A percentile compares a stretch with the other conserved stretches of the same genome.
phyloP scores from a whole-genome alignment of 2,329 filamentous ascomycete species.

The Scedosporium dehoogii region DNA sequence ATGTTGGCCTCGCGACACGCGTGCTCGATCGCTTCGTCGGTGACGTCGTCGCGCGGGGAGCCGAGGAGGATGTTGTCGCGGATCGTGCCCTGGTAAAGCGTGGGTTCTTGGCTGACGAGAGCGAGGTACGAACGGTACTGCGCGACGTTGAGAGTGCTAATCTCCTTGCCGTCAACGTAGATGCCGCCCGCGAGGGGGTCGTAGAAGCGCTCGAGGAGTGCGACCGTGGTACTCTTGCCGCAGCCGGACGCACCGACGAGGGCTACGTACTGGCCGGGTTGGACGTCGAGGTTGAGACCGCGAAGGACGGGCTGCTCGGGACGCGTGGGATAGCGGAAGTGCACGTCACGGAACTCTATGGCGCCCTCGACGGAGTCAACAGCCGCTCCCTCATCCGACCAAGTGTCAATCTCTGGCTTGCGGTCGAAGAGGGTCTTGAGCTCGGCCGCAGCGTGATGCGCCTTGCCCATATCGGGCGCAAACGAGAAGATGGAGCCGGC shows the following conservation, averaged over 20 bases:
- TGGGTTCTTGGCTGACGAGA: conserved; percentile 89
- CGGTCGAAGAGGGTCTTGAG: conserved; percentile 79
- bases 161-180: conserved; percentile 73
- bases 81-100: conserved; percentile 86
- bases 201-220: conserved; percentile 88
- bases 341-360: conserved; percentile 84
- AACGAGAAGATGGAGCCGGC: conserved; percentile 85
- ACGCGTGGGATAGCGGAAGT: conserved; percentile 88
- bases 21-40: conserved; percentile 62
- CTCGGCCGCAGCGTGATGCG: conserved; percentile 69
- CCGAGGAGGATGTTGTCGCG: conserved; percentile 84
- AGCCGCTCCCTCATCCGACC: conserved; percentile 58
- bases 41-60: conserved; percentile 52
- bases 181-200: conserved; percentile 75
- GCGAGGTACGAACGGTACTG: conserved; percentile 77
- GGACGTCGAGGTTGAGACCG: conserved; percentile 64
- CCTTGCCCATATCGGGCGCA: conserved; percentile 88
- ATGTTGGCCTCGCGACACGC: conserved; percentile 89
- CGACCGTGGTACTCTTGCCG: conserved; percentile 90
- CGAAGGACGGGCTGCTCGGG: conserved; percentile 87
- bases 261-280: conserved; percentile 74
- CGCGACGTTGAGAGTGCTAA: conserved; percentile 71
- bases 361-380: conserved; percentile 59
- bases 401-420: conserved; percentile 71
- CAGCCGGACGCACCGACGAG: conserved; percentile 91